Percentiles rank a stretch among this genome's conserved stretches.
Conservation (phyloP, 2,329 filamentous ascomycete genomes). For the Hypomyces rosellus region DNA sequence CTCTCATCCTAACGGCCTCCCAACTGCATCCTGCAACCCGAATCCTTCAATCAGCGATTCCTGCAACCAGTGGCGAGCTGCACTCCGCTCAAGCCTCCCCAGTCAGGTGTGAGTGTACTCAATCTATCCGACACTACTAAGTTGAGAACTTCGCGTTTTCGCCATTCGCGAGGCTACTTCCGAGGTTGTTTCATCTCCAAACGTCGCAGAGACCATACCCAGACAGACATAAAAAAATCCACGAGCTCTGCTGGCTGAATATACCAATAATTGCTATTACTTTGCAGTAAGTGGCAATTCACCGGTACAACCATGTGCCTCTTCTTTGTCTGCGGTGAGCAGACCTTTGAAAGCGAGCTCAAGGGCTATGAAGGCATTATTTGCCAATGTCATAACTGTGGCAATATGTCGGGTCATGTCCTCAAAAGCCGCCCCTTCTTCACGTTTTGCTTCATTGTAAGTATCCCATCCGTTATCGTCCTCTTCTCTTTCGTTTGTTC, state of each 20-base stretch:
- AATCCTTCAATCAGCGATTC: no score
- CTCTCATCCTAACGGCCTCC: no score
- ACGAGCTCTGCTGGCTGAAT: no score
- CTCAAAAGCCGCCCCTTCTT: constrained; percentile 66
- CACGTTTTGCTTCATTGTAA: constrained; percentile 69
- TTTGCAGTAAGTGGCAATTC: no score
- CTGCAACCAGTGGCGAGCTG: no score
- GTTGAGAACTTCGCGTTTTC: background rate
- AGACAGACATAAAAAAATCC: background rate
- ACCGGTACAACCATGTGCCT: constrained; percentile 44
- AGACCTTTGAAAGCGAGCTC: constrained; percentile 54
- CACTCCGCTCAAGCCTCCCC: no score
- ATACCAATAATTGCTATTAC: no score
- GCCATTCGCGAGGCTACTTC: no score
- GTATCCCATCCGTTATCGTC: constrained; percentile 18
- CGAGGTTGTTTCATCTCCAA: no score
- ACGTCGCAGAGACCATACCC: no score
- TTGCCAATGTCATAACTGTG: constrained; percentile 61
- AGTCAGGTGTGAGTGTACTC: no score
- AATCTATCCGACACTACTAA: background rate
- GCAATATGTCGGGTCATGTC: constrained; percentile 55
- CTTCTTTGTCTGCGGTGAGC: constrained; percentile 56
- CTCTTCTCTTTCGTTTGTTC: background rate
- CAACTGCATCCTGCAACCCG: no score
- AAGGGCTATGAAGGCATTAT: constrained; percentile 55